A percentile compares a stretch with the other conserved stretches of the same genome.
Conservation (phyloP, 306 rosid species). For the Trifolium subterraneum region DNA sequence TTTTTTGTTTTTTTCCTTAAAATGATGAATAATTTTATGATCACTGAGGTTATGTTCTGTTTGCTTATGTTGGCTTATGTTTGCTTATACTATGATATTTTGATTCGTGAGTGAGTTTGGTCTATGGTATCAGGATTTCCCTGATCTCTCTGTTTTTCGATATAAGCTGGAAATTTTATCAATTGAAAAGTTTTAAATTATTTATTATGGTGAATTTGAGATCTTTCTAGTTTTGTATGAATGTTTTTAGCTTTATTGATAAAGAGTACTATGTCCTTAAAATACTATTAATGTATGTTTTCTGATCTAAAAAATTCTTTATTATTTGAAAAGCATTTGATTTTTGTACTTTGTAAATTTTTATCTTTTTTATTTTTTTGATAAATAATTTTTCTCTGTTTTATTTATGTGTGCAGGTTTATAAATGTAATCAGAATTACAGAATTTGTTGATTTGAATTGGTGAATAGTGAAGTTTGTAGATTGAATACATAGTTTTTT, state of each 20-base stretch:
- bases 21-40: conserved; percentile 3
- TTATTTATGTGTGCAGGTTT: conserved; percentile 44
- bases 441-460: conserved; percentile 22
- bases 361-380: too few relatives aligned
- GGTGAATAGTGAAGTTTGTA: conserved; percentile 31
- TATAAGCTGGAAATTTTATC: neutral
- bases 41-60: neutral
- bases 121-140: neutral
- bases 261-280: neutral
- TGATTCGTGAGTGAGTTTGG: conserved; percentile 1
- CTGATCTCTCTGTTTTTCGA: conserved; percentile 22
- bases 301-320: conserved; percentile 17
- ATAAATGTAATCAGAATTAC: neutral
- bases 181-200: neutral
- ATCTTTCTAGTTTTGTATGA: neutral
- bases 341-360: neutral
- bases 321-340: neutral
- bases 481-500: neutral
- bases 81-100: neutral
- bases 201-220: conserved; percentile 1
- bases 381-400: conserved; percentile 26
- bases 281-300: neutral
- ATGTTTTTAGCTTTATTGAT: neutral
- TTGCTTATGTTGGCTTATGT: conserved; percentile 3
- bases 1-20: neutral